A percentile compares a stretch with the other conserved stretches of the same genome.
These are phyloP conservation scores for Glycine soja DNA, from an alignment of 306 rosid species.

Conservation along the genomic window DNA sequence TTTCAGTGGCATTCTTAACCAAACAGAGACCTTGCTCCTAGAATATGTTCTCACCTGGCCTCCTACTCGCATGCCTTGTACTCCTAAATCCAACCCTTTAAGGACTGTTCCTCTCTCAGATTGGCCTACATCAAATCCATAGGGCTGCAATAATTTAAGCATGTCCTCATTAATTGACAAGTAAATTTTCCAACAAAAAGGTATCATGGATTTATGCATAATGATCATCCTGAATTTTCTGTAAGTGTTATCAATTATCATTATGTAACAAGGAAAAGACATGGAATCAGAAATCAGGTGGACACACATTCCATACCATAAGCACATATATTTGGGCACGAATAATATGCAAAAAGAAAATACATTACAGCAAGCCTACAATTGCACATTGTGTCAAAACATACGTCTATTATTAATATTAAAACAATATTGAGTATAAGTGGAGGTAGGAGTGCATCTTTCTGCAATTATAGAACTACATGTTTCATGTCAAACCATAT, in stretches of 20 bases:
- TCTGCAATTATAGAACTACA: neutral
- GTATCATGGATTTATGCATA: neutral
- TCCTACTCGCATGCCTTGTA: conserved; percentile 92
- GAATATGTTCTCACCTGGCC: conserved; percentile 78
- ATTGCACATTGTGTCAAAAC: neutral
- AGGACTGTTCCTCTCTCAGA: conserved; percentile 90
- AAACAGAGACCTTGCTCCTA: conserved; percentile 38
- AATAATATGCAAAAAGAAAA: neutral
- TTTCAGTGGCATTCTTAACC: conserved; percentile 28
- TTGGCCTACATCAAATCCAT: conserved; percentile 94
- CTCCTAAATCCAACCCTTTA: conserved; percentile 89
- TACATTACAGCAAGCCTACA: neutral
- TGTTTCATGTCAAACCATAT: neutral
- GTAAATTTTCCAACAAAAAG: neutral
- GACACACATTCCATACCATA: neutral
- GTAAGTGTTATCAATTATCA: neutral
- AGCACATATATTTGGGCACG: neutral
- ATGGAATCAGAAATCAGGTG: neutral
- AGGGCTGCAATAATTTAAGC: conserved; percentile 81
- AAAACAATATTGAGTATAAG: neutral
- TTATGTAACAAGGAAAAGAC: no score
- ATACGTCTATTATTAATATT: neutral
- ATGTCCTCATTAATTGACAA: conserved; percentile 38
- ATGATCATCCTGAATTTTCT: neutral
- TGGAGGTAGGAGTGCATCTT: neutral